Evolutionary conservation across 2,329 filamentous ascomycete genomes (phyloP), one percentile per base, ranked within the genome.

Genomic region (Neofusicoccum kwambonambiense): DNA sequence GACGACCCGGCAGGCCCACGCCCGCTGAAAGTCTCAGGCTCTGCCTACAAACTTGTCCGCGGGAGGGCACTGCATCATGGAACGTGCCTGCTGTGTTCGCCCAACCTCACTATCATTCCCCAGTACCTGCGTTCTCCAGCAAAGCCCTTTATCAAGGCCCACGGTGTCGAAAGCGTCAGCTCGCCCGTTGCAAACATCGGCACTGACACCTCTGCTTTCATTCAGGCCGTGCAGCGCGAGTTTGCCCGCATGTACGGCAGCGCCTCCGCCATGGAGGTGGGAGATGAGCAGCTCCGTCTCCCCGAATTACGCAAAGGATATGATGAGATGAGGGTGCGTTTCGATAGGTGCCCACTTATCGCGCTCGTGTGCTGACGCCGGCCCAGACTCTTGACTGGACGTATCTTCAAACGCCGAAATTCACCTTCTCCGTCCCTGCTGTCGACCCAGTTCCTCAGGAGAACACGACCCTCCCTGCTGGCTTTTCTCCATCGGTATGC

Each of bases 31-130:
- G 85, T 98, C 11, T 97, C 93, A 0, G 95, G 95, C 1, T 97
- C 93, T 0, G 95, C 95, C 11, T 99, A 96, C 80, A 98, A 98
- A 78, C 83, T 99, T 62, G 97, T 91, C 0, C 84, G 91, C 27
- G 81, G 87, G 56, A 85, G 94, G 50, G 90, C 93, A 7, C 82
- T 99, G 65, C 95, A 99, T 77, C 95, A 99, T 77, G 95, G 93
- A 7, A 99, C 95, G 0, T 95, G 93, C 72, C 82, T 99, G 49
- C 82, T 98, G 2, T 82, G 84, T 39, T 93, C 91, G 62, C 89
- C 90, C 1, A 91, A 96, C 73, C 80, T 98, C 47, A 76, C 80
- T 35, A 78, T 82, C 45, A 90, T 98, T 34, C 87, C 88, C 1
- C 78, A 83, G 2, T 87, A 94, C 71, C 77, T 99, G 68, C 84